Evolutionary conservation across 179 eudicot genomes (phyloP).

Genomic region (Beta corolliflora): DNA sequence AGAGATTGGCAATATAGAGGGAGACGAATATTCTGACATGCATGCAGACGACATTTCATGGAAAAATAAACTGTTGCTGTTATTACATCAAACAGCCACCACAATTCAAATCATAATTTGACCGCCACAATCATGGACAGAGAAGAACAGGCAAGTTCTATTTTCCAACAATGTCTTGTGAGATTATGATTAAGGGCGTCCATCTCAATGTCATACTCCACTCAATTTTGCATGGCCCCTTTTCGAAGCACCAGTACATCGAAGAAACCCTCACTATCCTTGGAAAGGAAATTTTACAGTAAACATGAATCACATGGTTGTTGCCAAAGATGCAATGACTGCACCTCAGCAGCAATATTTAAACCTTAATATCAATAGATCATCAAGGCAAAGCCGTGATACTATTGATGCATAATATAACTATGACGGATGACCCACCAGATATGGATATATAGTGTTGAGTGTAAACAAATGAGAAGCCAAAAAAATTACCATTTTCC

Average conservation of each 20-base stretch:
- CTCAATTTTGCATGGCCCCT: background rate
- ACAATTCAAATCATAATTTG: background rate
- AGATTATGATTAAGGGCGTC: background rate
- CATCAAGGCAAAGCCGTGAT: background rate
- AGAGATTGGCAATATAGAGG: background rate
- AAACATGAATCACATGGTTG: background rate
- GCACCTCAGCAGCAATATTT: background rate
- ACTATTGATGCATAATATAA: background rate
- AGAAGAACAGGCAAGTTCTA: background rate
- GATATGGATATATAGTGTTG: background rate
- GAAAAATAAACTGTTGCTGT: background rate
- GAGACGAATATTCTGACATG: background rate
- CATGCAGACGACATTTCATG: background rate
- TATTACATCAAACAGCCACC: background rate
- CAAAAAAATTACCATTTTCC: slow-evolving; percentile 52
- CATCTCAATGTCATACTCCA: background rate
- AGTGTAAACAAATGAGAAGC: background rate
- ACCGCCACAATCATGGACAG: background rate
- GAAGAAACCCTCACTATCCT: background rate
- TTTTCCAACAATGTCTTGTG: background rate
- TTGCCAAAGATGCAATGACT: background rate
- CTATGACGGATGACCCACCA: background rate
- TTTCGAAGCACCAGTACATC: background rate
- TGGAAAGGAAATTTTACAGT: background rate
- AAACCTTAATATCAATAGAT: background rate